Base-by-base conservation (phyloP, 2,329 filamentous ascomycete species). In the Talaromyces sp. region DNA sequence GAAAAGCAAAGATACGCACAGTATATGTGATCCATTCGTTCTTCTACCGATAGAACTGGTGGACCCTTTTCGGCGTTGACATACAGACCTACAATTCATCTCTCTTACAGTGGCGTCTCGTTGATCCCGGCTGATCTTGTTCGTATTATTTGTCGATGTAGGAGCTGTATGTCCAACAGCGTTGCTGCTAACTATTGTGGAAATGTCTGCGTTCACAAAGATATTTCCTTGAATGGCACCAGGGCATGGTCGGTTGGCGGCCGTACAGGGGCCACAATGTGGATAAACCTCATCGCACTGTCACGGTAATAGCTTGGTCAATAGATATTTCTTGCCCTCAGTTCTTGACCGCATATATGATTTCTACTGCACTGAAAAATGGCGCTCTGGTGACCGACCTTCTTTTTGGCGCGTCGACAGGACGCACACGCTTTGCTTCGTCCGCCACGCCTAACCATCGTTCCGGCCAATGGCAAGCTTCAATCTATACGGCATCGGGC, bases 231-330 rank as follows among this genome's bases (percentile, higher is more conserved):
- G 51, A 36, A 58, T 15, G 21, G 56, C 33, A 13, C 56, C 50
- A 48, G 50, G 43, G 19, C 56, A 58, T 41, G 22, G 31, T 17
- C 37, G 46, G 15, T 54, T 58, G 15, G 35, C 41, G 28, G 56
- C 41, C 7, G 46, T n/a, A 45, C 56, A 58, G 19, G 9, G 35
- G 3, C 56, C 56, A 25, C 56, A 54, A 13, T 54, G 50, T n/a
- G 56, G 56, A 54, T 58, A 58, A 3, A 19, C 19, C 22, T 54
- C 56, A 17, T 58, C 56, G 41, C 56, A 58, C 56, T 58, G 10
- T 21, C 1, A 35, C 17, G 9, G 11, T 1, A 19, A 13, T 9
- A 35, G 45, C 7, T 9, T 33, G 19, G 4, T 35, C 13, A 21
- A 33, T 35, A 48, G 7, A 17, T 33, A 33, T 21, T 48, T 2